Conservation (phyloP, 2,329 filamentous ascomycete genomes). For the Penicillium sp. region DNA sequence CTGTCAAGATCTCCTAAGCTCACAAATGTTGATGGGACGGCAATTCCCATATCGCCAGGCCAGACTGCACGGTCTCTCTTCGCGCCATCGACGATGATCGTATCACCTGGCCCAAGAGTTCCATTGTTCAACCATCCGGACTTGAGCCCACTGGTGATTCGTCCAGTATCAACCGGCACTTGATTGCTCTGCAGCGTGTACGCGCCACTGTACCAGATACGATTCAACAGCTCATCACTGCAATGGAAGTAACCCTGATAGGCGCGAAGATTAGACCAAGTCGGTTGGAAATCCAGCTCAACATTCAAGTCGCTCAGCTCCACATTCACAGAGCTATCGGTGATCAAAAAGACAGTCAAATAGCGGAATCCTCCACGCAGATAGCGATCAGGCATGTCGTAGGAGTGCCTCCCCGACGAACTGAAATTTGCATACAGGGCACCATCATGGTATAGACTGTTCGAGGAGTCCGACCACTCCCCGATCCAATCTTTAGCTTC, state of each 20-base stretch:
- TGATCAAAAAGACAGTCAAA: conserved; percentile 41
- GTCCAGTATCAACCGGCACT: conserved; percentile 39
- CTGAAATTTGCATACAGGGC: conserved; percentile 40
- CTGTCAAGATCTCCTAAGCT: conserved; percentile 47
- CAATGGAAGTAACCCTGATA: conserved; percentile 56
- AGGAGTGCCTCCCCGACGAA: conserved; percentile 31
- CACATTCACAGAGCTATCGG: conserved; percentile 32
- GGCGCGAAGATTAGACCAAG: conserved; percentile 52
- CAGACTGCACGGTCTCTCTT: conserved; percentile 46
- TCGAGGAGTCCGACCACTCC: conserved; percentile 49
- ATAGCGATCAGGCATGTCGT: conserved; percentile 39
- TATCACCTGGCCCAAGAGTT: conserved; percentile 40
- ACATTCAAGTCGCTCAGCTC: conserved; percentile 40
- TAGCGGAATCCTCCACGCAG: conserved; percentile 48
- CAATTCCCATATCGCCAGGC: conserved; percentile 53
- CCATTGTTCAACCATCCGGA: conserved; percentile 43
- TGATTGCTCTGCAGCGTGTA: conserved; percentile 53
- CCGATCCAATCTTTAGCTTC: conserved; percentile 52
- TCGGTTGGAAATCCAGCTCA: conserved; percentile 51
- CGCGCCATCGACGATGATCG: conserved; percentile 45
- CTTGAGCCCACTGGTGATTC: conserved; percentile 28
- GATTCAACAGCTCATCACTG: conserved; percentile 53
- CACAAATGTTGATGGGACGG: conserved; percentile 46
- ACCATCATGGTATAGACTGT: conserved; percentile 46
- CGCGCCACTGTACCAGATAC: conserved; percentile 57